Conservation (phyloP, 352 stramenopile species). For the Globisporangium sylvaticum region DNA sequence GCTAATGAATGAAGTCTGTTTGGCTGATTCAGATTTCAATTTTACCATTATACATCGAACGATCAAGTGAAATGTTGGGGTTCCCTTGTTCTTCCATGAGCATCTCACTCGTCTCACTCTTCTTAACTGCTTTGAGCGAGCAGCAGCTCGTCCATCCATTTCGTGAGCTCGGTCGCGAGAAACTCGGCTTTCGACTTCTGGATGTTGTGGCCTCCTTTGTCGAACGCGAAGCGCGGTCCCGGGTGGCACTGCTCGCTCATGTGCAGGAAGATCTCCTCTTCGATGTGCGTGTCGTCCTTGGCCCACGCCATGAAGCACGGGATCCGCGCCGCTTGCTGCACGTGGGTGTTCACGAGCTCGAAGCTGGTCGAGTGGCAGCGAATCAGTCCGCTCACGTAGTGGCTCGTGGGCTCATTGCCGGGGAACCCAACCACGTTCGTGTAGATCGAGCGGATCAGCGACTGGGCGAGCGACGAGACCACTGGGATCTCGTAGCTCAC, state of each 20-base stretch:
- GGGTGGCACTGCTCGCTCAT: constrained; percentile 31
- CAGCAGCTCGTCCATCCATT: constrained; percentile 30
- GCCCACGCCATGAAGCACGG: constrained; percentile 57
- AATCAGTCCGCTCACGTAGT: constrained; percentile 52
- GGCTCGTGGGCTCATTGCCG: constrained; percentile 28
- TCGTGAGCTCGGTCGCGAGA: constrained; percentile 33
- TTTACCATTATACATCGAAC: no score
- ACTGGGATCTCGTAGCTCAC: not conserved
- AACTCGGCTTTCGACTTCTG: constrained; percentile 61
- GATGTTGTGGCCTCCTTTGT: constrained; percentile 61
- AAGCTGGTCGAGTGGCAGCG: constrained; percentile 49
- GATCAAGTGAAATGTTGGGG: no score
- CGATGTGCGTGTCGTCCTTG: constrained; percentile 53
- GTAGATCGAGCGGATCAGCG: constrained; percentile 36
- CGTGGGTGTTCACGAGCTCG: constrained; percentile 24
- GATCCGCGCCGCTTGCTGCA: constrained; percentile 24
- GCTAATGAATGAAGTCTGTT: not conserved
- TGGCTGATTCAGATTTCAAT: not conserved
- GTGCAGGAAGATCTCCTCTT: constrained; percentile 44
- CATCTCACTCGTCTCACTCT: not conserved
- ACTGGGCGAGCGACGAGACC: constrained; percentile 4
- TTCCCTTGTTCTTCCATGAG: not conserved
- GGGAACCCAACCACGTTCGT: constrained; percentile 41
- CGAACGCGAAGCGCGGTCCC: constrained; percentile 40
- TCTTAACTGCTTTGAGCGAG: not conserved